Evolutionary conservation across 1,284 basidiomycete species (phyloP), one percentile per base, ranked within the genome.

Genomic region (Sanguinoderma infundibulare): DNA sequence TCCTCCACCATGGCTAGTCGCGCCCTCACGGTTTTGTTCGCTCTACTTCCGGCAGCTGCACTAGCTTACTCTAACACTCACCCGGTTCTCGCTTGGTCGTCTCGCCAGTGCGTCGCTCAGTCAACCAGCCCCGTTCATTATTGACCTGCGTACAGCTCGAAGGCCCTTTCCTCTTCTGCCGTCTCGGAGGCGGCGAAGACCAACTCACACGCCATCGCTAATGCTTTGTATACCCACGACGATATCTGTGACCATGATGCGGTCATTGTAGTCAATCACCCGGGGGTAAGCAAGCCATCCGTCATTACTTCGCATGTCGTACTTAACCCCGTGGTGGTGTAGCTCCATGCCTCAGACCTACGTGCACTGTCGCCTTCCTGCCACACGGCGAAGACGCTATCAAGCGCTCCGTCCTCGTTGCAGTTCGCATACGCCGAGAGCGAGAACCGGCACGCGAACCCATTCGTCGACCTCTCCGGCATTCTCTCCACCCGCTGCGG

Each of bases 261-360:
- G 40, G 71, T 92, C 24, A 76, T 91, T 17, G 69, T 92, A 6
- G 76, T 91, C 47, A 81, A 89, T 66, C 90, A 92, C 59, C 83
- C 85, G 28, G 88, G 88, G 34, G 90, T 91, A 73, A 66, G 84
- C 77, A 32, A 26, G 22, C 24, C 47, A 34, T 24, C 36, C 53
- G 46, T 28, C 51, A 34, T 53, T 34, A n/a, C 10, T 35, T 32
- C 40, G 47, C 3, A 46, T 28, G 38, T 53, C 49, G 50, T 26
- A 30, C 22, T 39, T 59, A n/a, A 36, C 49, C 40, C 55, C 20
- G 60, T 32, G 30, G 28, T 30, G 10, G 42, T 30, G 36, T 56
- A 91, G 90, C 76, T 89, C 2, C 89, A 88, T 68, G 87, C 88
- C 28, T 87, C 87, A 6, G 89, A 92, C 75, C 76, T 92, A 34